phyloP scores from a whole-genome alignment of 768 basidiomycete species.

The Mycena polygramma region DNA sequence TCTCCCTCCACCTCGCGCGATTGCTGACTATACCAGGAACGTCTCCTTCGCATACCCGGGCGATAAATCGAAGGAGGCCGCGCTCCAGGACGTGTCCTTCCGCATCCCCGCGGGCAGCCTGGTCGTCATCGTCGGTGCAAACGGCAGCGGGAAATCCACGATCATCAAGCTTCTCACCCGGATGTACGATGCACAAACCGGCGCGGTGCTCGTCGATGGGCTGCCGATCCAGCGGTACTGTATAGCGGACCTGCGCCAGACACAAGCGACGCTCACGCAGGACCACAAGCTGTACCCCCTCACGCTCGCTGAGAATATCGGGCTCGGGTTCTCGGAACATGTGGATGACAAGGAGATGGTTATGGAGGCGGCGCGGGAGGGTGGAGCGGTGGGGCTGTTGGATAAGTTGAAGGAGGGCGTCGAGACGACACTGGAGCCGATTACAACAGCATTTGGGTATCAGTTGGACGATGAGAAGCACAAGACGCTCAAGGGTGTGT shows the following conservation, averaged over 20 bases:
- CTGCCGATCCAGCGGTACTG: conserved; percentile 46
- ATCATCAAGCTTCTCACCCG: conserved; percentile 51
- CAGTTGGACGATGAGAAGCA: conserved; percentile 34
- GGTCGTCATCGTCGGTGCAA: conserved; percentile 53
- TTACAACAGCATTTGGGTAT: conserved; percentile 17
- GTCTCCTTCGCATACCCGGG: conserved; percentile 55
- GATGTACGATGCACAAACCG: conserved; percentile 44
- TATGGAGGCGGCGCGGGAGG: conserved; percentile 29
- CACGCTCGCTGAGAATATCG: conserved; percentile 55
- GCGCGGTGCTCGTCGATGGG: conserved; percentile 52
- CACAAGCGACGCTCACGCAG: conserved; percentile 54
- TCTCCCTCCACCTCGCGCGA: background rate
- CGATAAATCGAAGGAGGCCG: conserved; percentile 34
- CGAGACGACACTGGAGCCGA: conserved; percentile 28
- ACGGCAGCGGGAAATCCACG: conserved; percentile 54
- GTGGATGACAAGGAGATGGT: conserved; percentile 25
- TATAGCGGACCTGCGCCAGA: conserved; percentile 45
- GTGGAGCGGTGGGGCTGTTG: conserved; percentile 31
- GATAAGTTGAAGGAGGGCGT: conserved; percentile 31
- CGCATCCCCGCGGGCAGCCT: conserved; percentile 46
- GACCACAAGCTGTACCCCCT: conserved; percentile 52
- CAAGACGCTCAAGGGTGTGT: conserved; percentile 19
- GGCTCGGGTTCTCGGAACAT: conserved; percentile 45
- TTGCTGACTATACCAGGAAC: conserved; percentile 41
- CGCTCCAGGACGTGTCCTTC: conserved; percentile 47